These are phyloP conservation scores for Guadua angustifolia DNA, from an alignment of 176 grass and related monocot genomes.

Conservation along the genomic window DNA sequence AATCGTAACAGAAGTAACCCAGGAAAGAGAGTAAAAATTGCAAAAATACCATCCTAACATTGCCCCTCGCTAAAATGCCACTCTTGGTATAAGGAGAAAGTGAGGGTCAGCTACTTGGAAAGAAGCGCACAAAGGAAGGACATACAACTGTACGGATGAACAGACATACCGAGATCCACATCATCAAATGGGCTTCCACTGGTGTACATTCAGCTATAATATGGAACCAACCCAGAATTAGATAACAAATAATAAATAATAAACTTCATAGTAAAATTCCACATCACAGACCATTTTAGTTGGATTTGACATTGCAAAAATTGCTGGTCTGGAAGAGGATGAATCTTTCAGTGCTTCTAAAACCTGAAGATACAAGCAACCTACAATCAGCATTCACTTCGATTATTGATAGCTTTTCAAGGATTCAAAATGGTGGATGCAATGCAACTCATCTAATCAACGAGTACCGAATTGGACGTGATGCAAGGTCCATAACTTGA, in stretches of 20 bases:
- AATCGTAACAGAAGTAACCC: constrained; percentile 65
- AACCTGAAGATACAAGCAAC: constrained; percentile 59
- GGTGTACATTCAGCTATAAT: constrained; percentile 84
- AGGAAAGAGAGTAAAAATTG: too few species aligned
- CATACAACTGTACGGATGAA: background rate
- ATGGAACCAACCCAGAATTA: constrained; percentile 45
- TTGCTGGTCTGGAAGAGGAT: constrained; percentile 79
- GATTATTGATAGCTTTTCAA: constrained; percentile 1
- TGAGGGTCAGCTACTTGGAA: constrained; percentile 3
- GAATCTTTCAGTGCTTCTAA: constrained; percentile 92
- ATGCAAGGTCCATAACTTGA: constrained; percentile 36
- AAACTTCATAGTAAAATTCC: constrained; percentile 41
- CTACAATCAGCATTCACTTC: constrained; percentile 18
- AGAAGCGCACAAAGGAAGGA: constrained; percentile 3
- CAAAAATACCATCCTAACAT: too few species aligned
- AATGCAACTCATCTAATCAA: constrained; percentile 25
- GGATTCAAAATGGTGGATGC: constrained; percentile 9
- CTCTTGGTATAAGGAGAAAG: constrained; percentile 30
- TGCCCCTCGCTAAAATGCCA: too few species aligned
- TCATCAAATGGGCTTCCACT: constrained; percentile 93
- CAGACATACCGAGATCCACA: constrained; percentile 79
- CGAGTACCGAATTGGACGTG: background rate
- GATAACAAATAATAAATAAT: constrained; percentile 30
- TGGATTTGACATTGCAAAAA: constrained; percentile 99
- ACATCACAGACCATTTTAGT: constrained; percentile 83